A percentile compares a stretch with the other conserved stretches of the same genome.
phyloP scores from a whole-genome alignment of 192 early-diverging fungal genomes.

The Coemansia pectinata region DNA sequence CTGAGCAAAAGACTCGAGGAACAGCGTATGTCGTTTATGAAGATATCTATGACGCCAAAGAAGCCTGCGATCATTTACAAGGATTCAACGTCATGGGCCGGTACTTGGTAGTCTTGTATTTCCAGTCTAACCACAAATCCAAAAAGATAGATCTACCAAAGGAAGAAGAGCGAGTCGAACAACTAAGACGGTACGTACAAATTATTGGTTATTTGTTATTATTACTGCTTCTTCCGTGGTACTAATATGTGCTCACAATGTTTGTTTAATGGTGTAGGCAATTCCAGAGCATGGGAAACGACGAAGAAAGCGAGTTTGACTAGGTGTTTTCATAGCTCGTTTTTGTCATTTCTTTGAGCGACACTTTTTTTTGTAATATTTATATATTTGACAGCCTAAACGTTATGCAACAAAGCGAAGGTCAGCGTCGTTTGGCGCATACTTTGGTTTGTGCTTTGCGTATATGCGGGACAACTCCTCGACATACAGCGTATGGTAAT shows the following conservation, averaged over 20 bases:
- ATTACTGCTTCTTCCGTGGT: neutral
- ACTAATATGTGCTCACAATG: neutral
- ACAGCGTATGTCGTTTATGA: constrained; percentile 98
- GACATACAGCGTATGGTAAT: constrained; percentile 44
- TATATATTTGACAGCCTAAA: neutral
- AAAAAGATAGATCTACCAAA: constrained; percentile 80
- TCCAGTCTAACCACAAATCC: constrained; percentile 76
- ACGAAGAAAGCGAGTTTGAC: constrained; percentile 34
- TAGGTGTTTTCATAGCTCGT: neutral
- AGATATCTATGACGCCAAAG: constrained; percentile 97
- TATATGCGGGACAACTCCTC: constrained; percentile 44
- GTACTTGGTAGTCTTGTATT: constrained; percentile 94
- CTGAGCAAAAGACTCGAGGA: constrained; percentile 82
- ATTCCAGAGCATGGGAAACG: constrained; percentile 38
- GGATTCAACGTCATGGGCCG: constrained; percentile 96
- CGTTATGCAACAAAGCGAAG: constrained; percentile 38
- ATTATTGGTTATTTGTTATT: neutral
- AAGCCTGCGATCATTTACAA: constrained; percentile 91
- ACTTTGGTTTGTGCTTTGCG: constrained; percentile 43
- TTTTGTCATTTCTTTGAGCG: neutral
- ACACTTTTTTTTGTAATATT: neutral
- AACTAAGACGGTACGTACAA: constrained; percentile 62
- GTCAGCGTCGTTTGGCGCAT: constrained; percentile 33
- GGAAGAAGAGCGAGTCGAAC: constrained; percentile 72
- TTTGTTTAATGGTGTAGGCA: constrained; percentile 19